Percentiles rank a stretch among this genome's conserved stretches.
phyloP scores from a whole-genome alignment of 768 basidiomycete species.

The Russula emetica region DNA sequence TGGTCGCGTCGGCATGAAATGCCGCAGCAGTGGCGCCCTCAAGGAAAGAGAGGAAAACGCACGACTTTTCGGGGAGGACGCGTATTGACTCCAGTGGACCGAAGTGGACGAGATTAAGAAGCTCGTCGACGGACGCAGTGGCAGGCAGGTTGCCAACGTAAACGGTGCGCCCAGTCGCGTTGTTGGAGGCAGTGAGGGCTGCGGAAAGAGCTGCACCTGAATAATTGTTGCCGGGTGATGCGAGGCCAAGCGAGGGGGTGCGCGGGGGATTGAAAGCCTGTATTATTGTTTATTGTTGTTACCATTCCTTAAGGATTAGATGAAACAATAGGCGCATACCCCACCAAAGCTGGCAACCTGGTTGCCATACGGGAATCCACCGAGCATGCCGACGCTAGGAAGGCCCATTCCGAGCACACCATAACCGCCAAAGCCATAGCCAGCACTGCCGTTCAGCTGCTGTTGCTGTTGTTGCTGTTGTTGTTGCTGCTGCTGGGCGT shows the following conservation, averaged over 20 bases:
- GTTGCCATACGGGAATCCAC: slow-evolving; percentile 64
- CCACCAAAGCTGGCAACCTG: slow-evolving; percentile 71
- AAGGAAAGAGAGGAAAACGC: slow-evolving; percentile 97
- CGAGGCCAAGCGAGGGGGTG: slow-evolving; percentile 61
- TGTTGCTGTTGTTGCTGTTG: slow-evolving; percentile 37
- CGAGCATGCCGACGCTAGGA: slow-evolving; percentile 65
- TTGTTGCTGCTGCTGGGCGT: slow-evolving; percentile 39
- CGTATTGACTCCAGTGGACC: slow-evolving; percentile 94
- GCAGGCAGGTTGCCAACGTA: slow-evolving; percentile 96
- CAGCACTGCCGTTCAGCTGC: slow-evolving; percentile 37
- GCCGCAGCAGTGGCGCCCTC: slow-evolving; percentile 90
- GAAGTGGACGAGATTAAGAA: slow-evolving; percentile 96
- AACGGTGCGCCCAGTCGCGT: slow-evolving; percentile 77
- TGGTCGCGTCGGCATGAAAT: slow-evolving; percentile 94
- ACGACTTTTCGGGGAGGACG: slow-evolving; percentile 93
- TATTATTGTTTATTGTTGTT: slow-evolving; percentile 14
- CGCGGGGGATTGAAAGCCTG: slow-evolving; percentile 54
- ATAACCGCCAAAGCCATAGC: slow-evolving; percentile 61
- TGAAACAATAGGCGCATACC: slow-evolving; percentile 38
- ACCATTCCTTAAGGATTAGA: slow-evolving; percentile 4
- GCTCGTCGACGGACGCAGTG: slow-evolving; percentile 94
- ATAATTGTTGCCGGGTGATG: slow-evolving; percentile 68
- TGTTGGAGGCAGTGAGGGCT: slow-evolving; percentile 57
- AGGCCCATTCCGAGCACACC: slow-evolving; percentile 80
- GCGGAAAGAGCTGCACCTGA: slow-evolving; percentile 75